A percentile compares a stretch with the other conserved stretches of the same genome.
Evolutionary conservation across 2,329 filamentous ascomycete genomes (phyloP).

Genomic region (Periglandula ipomoeae): DNA sequence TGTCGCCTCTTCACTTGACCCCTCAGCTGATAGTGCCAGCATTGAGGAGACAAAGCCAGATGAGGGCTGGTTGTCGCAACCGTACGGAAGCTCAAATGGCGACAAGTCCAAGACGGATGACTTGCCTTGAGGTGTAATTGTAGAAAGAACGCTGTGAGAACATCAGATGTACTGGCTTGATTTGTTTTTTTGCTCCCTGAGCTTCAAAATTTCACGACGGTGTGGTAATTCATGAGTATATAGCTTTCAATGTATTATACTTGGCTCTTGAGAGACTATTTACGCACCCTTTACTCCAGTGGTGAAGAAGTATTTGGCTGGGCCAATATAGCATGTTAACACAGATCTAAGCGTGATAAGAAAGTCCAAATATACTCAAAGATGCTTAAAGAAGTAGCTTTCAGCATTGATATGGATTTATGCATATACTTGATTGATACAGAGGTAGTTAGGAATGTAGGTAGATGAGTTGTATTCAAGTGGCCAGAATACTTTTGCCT

Average conservation of each 20-base stretch:
- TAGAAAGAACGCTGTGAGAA: background rate
- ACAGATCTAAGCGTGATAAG: too few relatives aligned
- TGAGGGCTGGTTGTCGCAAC: slow-evolving; percentile 28
- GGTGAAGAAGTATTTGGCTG: too few relatives aligned
- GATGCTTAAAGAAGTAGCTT: too few relatives aligned
- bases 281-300: too few relatives aligned
- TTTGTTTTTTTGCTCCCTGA: background rate
- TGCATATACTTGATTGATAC: too few relatives aligned
- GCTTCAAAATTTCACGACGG: background rate
- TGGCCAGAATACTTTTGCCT: too few relatives aligned
- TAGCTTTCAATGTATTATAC: background rate
- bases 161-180: background rate
- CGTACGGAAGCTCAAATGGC: slow-evolving; percentile 24
- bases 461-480: too few relatives aligned
- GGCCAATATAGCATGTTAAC: too few relatives aligned
- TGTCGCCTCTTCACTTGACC: slow-evolving; percentile 19
- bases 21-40: slow-evolving; percentile 22
- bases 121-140: slow-evolving; percentile 16
- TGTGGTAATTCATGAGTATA: background rate
- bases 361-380: too few relatives aligned
- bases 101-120: slow-evolving; percentile 24
- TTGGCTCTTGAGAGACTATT: too few relatives aligned
- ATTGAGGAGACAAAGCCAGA: slow-evolving; percentile 24
- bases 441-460: too few relatives aligned
- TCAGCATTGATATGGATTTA: too few relatives aligned